These are phyloP conservation scores for Astrothelium macrocarpum DNA, from an alignment of 495 filamentous ascomycete genomes.

Conservation along the genomic window DNA sequence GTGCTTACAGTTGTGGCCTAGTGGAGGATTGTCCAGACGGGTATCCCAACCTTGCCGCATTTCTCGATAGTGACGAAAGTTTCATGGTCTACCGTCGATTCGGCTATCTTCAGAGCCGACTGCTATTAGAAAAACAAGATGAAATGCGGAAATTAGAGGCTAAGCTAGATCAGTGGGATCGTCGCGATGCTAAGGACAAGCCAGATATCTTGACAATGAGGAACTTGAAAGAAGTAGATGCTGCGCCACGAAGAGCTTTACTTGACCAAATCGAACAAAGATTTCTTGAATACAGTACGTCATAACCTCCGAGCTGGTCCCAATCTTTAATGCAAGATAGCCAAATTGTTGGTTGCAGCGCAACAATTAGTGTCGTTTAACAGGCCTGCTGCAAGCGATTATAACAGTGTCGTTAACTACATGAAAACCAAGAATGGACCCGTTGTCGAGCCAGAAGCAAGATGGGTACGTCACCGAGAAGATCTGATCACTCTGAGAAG, in stretches of 20 bases:
- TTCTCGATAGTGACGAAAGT: constrained; percentile 29
- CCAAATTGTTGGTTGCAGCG: constrained; percentile 16
- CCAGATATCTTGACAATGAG: constrained; percentile 8
- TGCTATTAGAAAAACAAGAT: constrained; percentile 27
- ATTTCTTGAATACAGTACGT: constrained; percentile 19
- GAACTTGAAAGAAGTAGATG: constrained; percentile 6
- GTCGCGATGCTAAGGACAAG: constrained; percentile 7
- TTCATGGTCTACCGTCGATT: constrained; percentile 28
- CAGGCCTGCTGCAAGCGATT: constrained; percentile 15
- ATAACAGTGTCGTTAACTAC: constrained; percentile 18
- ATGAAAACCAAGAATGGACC: constrained; percentile 15
- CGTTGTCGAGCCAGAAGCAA: constrained; percentile 12
- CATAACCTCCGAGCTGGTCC: not conserved
- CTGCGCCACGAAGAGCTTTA: constrained; percentile 7
- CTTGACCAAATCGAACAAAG: constrained; percentile 14
- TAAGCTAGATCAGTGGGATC: constrained; percentile 18
- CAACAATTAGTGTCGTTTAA: constrained; percentile 20
- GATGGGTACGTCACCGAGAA: constrained; percentile 18
- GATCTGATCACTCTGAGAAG: constrained; percentile 22
- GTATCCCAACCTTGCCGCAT: constrained; percentile 25
- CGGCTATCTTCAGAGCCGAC: constrained; percentile 26
- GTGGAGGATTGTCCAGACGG: constrained; percentile 5
- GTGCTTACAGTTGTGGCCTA: not conserved
- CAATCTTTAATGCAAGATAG: constrained; percentile 2
- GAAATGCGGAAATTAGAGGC: constrained; percentile 22